Conservation (phyloP, 148 eudicot genomes). For the Pharnaceum exiguum region DNA sequence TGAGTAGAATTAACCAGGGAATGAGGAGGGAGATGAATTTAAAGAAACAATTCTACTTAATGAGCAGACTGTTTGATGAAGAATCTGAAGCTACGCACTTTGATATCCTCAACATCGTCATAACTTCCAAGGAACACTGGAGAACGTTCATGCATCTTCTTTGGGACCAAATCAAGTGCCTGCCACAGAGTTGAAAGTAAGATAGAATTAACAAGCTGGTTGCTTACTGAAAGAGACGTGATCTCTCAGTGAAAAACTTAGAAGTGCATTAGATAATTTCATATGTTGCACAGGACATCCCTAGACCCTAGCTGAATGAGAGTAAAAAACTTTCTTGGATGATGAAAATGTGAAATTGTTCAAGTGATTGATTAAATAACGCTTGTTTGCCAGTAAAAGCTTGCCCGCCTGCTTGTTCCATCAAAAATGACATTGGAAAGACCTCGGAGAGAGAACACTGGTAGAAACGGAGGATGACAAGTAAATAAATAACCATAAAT, state of each 20-base stretch:
- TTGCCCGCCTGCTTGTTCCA: constrained; percentile 99
- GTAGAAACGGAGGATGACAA: constrained; percentile 2
- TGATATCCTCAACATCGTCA: constrained; percentile 91
- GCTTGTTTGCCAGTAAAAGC: constrained; percentile 84
- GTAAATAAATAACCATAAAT: neutral
- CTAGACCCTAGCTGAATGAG: neutral
- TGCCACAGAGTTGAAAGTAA: constrained; percentile 13
- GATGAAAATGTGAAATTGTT: neutral
- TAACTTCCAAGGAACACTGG: constrained; percentile 94
- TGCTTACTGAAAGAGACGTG: too few relatives aligned
- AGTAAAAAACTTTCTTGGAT: neutral
- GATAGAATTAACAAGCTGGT: neutral
- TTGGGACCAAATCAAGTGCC: constrained; percentile 91
- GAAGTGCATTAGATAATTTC: too few relatives aligned
- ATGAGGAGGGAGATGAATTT: too few relatives aligned
- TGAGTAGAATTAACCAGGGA: too few relatives aligned
- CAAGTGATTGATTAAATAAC: constrained; percentile 56
- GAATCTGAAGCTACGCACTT: constrained; percentile 84
- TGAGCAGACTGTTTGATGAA: too few relatives aligned
- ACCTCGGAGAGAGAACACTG: constrained; percentile 98
- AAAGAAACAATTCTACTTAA: too few relatives aligned
- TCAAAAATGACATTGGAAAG: constrained; percentile 92
- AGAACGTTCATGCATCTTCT: constrained; percentile 80
- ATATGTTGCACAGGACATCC: neutral
- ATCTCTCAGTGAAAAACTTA: too few relatives aligned